A percentile compares a stretch with the other conserved stretches of the same genome.
These are phyloP conservation scores for Agrocybe praecox DNA, from an alignment of 768 basidiomycete species.

Conservation along the genomic window DNA sequence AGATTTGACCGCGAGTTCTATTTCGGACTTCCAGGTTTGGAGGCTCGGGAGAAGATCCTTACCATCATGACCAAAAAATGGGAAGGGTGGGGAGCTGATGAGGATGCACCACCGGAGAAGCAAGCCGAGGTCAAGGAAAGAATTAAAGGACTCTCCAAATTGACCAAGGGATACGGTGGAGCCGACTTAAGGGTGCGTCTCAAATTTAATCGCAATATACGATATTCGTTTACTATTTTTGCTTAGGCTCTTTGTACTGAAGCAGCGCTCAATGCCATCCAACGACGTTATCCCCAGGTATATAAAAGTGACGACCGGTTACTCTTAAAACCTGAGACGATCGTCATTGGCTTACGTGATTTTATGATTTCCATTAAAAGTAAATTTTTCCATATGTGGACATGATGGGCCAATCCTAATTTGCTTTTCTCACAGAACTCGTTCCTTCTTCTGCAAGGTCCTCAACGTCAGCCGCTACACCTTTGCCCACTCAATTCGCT, in stretches of 20 bases:
- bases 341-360: conserved; percentile 82
- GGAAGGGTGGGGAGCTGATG: conserved; percentile 73
- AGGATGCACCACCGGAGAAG: conserved; percentile 29
- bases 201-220: conserved; percentile 4
- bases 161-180: conserved; percentile 98
- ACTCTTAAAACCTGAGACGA: conserved; percentile 82
- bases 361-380: conserved; percentile 98
- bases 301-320: conserved; percentile 91
- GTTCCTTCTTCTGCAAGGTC: conserved; percentile 95
- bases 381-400: conserved; percentile 38
- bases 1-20: conserved; percentile 98
- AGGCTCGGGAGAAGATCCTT: conserved; percentile 87
- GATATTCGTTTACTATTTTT: conserved; percentile 6
- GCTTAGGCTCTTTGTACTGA: conserved; percentile 91
- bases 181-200: conserved; percentile 87
- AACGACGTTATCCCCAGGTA: conserved; percentile 95
- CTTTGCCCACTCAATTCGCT: conserved; percentile 82
- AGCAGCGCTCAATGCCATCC: conserved; percentile 94
- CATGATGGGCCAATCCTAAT: not conserved
- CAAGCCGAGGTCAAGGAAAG: conserved; percentile 71
- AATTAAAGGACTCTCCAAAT: conserved; percentile 71
- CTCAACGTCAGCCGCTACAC: conserved; percentile 80
- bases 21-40: conserved; percentile 85
- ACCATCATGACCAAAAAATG: conserved; percentile 89
- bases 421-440: conserved; percentile 62